Evolutionary conservation across 1,139 yeast genomes (phyloP).

Genomic region (Ogataea hybrid): DNA sequence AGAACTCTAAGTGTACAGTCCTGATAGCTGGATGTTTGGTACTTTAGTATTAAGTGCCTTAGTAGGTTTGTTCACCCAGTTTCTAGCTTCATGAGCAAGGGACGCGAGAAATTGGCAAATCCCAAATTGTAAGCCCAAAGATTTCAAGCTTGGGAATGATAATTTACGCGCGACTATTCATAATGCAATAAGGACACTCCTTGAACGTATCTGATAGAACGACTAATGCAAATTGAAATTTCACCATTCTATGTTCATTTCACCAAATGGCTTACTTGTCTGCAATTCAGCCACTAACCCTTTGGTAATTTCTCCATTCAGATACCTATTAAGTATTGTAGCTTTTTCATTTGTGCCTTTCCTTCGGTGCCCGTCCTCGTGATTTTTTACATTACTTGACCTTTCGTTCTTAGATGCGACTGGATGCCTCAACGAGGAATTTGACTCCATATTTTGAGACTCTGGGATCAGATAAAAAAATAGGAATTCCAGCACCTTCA

Average conservation of each 20-base stretch:
- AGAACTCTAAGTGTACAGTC: too few relatives aligned
- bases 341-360: slow-evolving; percentile 54
- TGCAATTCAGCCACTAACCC: slow-evolving; percentile 45
- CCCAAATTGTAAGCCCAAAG: too few relatives aligned
- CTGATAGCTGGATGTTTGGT: too few relatives aligned
- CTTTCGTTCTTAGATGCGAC: too few relatives aligned
- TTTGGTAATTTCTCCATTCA: slow-evolving; percentile 41
- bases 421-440: not conserved
- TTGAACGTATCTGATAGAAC: too few relatives aligned
- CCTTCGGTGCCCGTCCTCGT: slow-evolving; percentile 28
- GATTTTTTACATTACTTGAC: too few relatives aligned
- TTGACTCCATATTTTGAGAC: slow-evolving; percentile 25
- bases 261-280: slow-evolving; percentile 48
- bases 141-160: too few relatives aligned
- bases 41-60: too few relatives aligned
- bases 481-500: slow-evolving; percentile 68
- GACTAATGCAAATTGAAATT: too few relatives aligned
- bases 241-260: slow-evolving; percentile 44
- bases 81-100: not conserved
- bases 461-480: slow-evolving; percentile 76
- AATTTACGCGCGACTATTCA: too few relatives aligned
- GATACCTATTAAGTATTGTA: slow-evolving; percentile 45
- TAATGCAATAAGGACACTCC: too few relatives aligned
- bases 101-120: not conserved
- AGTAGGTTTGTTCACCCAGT: too few relatives aligned